Percentiles rank a stretch among this genome's conserved stretches.
Evolutionary conservation across 164 flowering plant genomes (phyloP).

Genomic region (Piper betle): DNA sequence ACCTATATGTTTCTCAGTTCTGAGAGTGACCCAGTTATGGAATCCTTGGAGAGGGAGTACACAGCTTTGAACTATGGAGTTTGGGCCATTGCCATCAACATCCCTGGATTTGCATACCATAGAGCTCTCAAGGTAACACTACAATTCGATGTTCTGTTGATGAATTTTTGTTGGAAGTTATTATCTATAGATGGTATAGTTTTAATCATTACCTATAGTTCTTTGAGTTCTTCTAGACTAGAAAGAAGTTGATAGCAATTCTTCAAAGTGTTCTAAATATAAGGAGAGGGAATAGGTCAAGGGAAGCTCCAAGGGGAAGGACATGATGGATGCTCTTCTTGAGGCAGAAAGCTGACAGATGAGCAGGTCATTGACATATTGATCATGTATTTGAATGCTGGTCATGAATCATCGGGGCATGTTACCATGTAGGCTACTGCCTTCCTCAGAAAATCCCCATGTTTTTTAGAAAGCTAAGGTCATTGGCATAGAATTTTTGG

Average conservation of each 20-base stretch:
- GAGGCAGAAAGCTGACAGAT: conserved; percentile 44
- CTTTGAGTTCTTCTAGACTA: conserved; percentile 22
- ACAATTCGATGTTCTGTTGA: background rate
- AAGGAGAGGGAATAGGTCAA: conserved; percentile 29
- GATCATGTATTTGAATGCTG: conserved; percentile 87
- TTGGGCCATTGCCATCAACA: conserved; percentile 78
- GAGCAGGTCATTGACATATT: conserved; percentile 73
- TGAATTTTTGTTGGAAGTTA: background rate
- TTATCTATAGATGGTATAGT: too few species aligned
- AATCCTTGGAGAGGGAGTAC: too few species aligned
- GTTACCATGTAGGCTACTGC: conserved; percentile 72
- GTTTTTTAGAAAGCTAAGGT: conserved; percentile 15
- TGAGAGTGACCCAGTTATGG: too few species aligned
- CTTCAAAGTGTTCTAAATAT: conserved; percentile 39
- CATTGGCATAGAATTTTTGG: too few species aligned
- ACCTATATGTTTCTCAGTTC: too few species aligned
- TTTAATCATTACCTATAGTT: too few species aligned
- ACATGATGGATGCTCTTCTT: conserved; percentile 79
- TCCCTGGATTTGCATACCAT: conserved; percentile 84
- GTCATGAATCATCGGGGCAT: conserved; percentile 98
- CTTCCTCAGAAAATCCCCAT: conserved; percentile 50
- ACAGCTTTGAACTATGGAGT: conserved; percentile 79
- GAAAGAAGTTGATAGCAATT: conserved; percentile 57
- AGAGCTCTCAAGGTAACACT: conserved; percentile 68
- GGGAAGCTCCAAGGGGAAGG: conserved; percentile 14